Conservation (phyloP, 495 filamentous ascomycete genomes). For the Penicillium turbatum region DNA sequence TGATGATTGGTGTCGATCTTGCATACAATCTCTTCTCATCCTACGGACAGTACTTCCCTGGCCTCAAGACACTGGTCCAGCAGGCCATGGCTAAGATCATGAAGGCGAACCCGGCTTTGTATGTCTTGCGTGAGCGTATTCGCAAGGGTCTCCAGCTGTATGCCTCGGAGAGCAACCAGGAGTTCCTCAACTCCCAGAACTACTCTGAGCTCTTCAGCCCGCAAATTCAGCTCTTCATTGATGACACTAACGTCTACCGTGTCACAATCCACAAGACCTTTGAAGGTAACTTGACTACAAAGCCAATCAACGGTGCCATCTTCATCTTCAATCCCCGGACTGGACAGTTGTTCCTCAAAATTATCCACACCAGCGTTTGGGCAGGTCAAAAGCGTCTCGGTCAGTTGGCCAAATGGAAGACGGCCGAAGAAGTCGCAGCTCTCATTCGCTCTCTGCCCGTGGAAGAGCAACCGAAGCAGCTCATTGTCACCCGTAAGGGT, state of each 20-base stretch:
- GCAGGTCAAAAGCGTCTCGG: conserved; percentile 98
- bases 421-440: conserved; percentile 98
- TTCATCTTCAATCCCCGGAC: conserved; percentile 99
- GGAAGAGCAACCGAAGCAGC: conserved; percentile 98
- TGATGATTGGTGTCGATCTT: conserved; percentile 98
- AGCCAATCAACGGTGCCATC: conserved; percentile 99
- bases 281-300: conserved; percentile 97
- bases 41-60: conserved; percentile 98
- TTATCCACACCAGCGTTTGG: conserved; percentile 99
- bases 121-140: conserved; percentile 96
- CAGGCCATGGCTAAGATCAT: conserved; percentile 99
- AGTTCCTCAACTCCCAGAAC: conserved; percentile 99
- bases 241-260: conserved; percentile 99
- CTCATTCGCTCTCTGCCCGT: conserved; percentile 95
- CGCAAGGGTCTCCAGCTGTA: conserved; percentile 98
- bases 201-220: conserved; percentile 99
- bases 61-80: conserved; percentile 91
- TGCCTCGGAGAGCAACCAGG: conserved; percentile 97
- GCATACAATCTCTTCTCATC: conserved; percentile 98
- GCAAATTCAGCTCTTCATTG: conserved; percentile 98
- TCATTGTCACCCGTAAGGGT: conserved; percentile 98
- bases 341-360: conserved; percentile 97
- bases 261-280: conserved; percentile 99
- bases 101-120: conserved; percentile 98
- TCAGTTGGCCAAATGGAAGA: conserved; percentile 99